Conservation (phyloP, 345 rosid species). For the Nephelium lappaceum region DNA sequence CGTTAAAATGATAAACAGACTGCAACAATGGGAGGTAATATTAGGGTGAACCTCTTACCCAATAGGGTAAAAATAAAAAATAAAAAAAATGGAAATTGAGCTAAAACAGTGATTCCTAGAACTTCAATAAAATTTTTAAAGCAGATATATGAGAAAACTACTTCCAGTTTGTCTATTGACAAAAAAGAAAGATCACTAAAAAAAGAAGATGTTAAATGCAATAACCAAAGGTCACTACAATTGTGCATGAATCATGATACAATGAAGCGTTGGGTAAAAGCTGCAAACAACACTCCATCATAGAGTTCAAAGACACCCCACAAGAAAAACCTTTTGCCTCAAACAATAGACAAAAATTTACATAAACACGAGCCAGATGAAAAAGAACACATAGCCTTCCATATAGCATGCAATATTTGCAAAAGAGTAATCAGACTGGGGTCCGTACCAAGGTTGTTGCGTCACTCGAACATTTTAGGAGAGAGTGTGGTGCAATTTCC, state of each 20-base stretch:
- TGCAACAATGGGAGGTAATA: not conserved
- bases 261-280: constrained; percentile 2
- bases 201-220: not conserved
- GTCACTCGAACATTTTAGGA: constrained; percentile 68
- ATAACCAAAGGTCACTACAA: not conserved
- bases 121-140: not conserved
- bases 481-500: constrained; percentile 64
- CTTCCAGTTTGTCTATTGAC: not conserved
- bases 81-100: not conserved
- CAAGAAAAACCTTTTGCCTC: not conserved
- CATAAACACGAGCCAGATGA: constrained; percentile 6
- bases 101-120: not conserved
- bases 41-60: not conserved
- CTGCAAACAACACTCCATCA: not conserved
- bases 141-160: not conserved
- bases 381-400: not conserved
- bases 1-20: not conserved
- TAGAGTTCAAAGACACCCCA: not conserved
- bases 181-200: not conserved
- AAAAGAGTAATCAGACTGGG: not conserved
- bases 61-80: not conserved
- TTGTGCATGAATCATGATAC: not conserved
- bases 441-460: constrained; percentile 73
- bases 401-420: constrained; percentile 1
- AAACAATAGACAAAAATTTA: not conserved